Conservation (phyloP, 2,329 filamentous ascomycete genomes). For the Trichoderma sp. region DNA sequence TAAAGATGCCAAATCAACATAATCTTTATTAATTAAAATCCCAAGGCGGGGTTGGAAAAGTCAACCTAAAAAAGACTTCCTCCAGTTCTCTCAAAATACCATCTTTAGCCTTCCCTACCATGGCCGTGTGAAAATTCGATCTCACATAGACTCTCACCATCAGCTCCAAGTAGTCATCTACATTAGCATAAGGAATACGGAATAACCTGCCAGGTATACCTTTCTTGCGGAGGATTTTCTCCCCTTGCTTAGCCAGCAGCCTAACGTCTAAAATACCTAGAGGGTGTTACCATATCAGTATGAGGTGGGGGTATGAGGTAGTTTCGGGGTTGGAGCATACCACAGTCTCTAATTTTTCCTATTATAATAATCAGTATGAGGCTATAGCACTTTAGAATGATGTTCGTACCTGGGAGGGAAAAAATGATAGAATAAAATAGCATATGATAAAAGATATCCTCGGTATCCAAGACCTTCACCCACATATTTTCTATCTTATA, state of each 20-base stretch:
- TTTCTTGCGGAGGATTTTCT: not conserved
- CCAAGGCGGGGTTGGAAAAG: not conserved
- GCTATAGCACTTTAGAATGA: not conserved
- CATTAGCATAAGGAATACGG: not conserved
- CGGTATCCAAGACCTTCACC: not conserved
- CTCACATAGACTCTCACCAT: not conserved
- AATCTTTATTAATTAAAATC: too few species aligned
- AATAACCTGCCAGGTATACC: accelerated
- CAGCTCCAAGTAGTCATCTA: not conserved
- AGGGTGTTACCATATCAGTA: not conserved
- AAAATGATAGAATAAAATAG: not conserved
- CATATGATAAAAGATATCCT: not conserved
- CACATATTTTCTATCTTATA: not conserved
- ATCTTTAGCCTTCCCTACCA: not conserved
- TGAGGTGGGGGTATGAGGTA: not conserved
- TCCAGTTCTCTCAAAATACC: not conserved
- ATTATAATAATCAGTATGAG: not conserved
- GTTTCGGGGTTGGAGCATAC: not conserved
- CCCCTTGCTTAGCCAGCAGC: not conserved
- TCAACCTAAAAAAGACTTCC: not conserved
- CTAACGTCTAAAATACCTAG: not conserved
- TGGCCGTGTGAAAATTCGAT: not conserved
- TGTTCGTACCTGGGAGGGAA: not conserved
- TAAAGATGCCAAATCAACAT: too few species aligned
- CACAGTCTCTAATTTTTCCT: not conserved